Base-by-base conservation (phyloP, 2,329 filamentous ascomycete genomes). In the Talaromyces marneffei region DNA sequence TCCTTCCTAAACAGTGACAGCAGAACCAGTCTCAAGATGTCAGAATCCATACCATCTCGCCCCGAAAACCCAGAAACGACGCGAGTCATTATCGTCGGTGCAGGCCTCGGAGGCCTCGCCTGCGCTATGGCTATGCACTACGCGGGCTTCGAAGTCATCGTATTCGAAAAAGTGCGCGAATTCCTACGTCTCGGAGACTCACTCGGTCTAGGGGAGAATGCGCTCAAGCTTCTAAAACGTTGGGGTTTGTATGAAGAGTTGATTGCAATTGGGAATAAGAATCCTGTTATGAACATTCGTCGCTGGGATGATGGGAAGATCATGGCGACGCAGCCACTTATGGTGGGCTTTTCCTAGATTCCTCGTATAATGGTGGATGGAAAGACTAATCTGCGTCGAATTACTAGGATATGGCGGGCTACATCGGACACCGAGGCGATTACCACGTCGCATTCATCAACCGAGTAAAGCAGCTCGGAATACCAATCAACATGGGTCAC, bases 51-150 rank as follows among this genome's bases (percentile, higher is more conserved):
- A 52, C 27, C n/a, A 4, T 14, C 27, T 20, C 46, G n/a, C 27
- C 46, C 46, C 27, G 27, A 52, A 52, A 57, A 48, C n/a, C 31
- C 27, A 7, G 40, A 14, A 8, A 31, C n/a, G 33, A 33, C 12
- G 16, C 40, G 59, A 80, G 80, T 78, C 35, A 78, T 81, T 29
- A 73, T 81, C 23, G 77, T 82, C n/a, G 80, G 79, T 18, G 79
- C 79, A 18, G 79, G 79, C 10, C 75, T 82, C 1, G 79, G 79
- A 7, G 80, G 79, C 12, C 81, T 63, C 14, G 58, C 62, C 31
- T 61, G 58, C 25, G 62, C 58, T 25, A 63, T 63, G 59, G 59
- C 62, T 1, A 61, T 61, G 58, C 62, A 61, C 29, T 20, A 61
- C 20, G 48, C 53, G 3, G 59, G 62, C 18, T 61, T 63, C 37